phyloP scores from a whole-genome alignment of 495 filamentous ascomycete genomes.

The Aspergillus mulundensis region DNA sequence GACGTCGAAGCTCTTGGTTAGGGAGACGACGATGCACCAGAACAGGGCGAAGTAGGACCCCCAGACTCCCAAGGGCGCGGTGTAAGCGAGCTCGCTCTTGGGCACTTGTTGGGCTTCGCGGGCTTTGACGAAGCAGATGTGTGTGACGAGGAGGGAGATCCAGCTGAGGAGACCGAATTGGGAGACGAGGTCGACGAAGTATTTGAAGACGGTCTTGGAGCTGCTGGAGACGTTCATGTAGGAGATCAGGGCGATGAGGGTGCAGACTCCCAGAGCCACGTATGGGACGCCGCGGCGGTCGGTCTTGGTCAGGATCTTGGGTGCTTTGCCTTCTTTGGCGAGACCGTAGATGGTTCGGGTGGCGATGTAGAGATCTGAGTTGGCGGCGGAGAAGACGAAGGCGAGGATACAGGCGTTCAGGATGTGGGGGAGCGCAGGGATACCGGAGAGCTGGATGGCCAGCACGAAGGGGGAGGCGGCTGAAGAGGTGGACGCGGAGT shows the following conservation, averaged over 20 bases:
- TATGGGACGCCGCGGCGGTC: constrained; percentile 74
- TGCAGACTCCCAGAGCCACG: constrained; percentile 58
- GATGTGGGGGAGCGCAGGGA: constrained; percentile 51
- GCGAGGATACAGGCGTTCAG: constrained; percentile 67
- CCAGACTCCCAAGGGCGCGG: constrained; percentile 62
- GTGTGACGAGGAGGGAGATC: constrained; percentile 79
- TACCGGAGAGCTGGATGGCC: constrained; percentile 52
- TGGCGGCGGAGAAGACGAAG: constrained; percentile 76
- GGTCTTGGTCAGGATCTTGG: constrained; percentile 63
- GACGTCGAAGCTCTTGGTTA: constrained; percentile 76
- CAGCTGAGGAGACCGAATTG: constrained; percentile 79
- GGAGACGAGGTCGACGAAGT: constrained; percentile 81
- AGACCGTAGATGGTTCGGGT: constrained; percentile 78
- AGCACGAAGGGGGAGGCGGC: constrained; percentile 62
- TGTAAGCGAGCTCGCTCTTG: constrained; percentile 62
- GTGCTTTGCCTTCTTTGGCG: constrained; percentile 72
- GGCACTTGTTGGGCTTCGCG: constrained; percentile 69
- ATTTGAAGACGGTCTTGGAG: constrained; percentile 67
- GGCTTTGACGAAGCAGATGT: constrained; percentile 74
- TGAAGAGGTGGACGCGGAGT: constrained; percentile 36
- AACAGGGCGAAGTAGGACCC: constrained; percentile 65
- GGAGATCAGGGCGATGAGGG: constrained; percentile 62
- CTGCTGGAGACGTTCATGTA: constrained; percentile 73
- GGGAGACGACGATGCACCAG: constrained; percentile 65
- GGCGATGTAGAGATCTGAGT: constrained; percentile 72